Evolutionary conservation across 257 asterid genomes (phyloP), one percentile per base, ranked within the genome.

Genomic region (Avicennia marina): DNA sequence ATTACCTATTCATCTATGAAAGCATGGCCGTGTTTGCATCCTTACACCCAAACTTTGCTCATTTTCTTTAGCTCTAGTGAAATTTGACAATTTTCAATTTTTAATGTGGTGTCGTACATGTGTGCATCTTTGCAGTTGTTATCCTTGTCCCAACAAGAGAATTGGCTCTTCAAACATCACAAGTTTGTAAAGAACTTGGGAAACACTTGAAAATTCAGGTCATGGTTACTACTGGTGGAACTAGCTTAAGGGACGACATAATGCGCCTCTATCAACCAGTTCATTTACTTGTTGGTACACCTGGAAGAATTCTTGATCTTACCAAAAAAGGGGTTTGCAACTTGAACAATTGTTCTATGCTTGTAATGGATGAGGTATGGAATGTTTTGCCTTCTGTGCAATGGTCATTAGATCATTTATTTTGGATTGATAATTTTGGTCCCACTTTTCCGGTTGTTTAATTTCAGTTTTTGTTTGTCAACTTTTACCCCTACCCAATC

Each of bases 251-350:
- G 68, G 95, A 85, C 65, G 91, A 85, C 68, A 85, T 82, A 20
- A 82, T 82, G 91, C 88, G 95, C 24, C 78, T 85, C 38, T 71
- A 80, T 63, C 91, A 82, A 63, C 95, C 91, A 31, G 95, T 85
- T 45, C 91, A 82, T 64, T 72, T 85, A 65, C 81, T 82, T 17
- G 91, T 82, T 16, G 95, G 89, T 39, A 85, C 95, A 42, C 95
- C 95, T n/a, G 95, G 95, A 57, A 75, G 95, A 65, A 68, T 85
- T 24, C 86, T 82, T n/a, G 95, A 85, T 75, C 95, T 85, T 69
- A 53, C 95, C 7, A 80, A 59, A 40, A 85, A 78, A 67, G 86
- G 91, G 34, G 58, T 82, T 10, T 85, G 90, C 48, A 13, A 71
- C 69, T 67, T 82, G 67, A 77, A 73, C 52, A 78, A 85, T 16